Percentiles rank a stretch among this genome's conserved stretches.
These are phyloP conservation scores for Moricandia moricandioides DNA, from an alignment of 345 rosid species.

Conservation along the genomic window DNA sequence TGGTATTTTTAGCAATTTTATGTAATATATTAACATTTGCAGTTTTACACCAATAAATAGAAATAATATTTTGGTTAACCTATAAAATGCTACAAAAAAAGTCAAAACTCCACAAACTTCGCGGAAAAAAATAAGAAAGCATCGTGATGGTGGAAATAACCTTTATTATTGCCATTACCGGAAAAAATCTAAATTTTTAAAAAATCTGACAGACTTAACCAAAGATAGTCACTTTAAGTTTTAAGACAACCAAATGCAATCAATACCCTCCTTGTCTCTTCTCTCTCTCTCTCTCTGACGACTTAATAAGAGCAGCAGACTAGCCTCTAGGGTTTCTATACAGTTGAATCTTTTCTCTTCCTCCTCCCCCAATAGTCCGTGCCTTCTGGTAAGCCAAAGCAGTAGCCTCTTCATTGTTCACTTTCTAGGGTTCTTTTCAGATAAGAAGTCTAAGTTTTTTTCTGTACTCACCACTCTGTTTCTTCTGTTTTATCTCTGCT, in stretches of 20 bases:
- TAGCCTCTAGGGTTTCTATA: conserved; percentile 40
- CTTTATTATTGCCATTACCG: neutral
- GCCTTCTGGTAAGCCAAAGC: conserved; percentile 25
- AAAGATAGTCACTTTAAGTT: conserved; percentile 14
- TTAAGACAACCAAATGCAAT: neutral
- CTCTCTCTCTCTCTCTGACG: conserved; percentile 28
- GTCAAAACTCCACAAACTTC: conserved; percentile 32
- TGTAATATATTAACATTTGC: too few species aligned
- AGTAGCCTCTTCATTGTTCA: neutral
- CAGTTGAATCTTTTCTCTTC: conserved; percentile 39
- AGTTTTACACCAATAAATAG: too few species aligned
- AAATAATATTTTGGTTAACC: too few species aligned
- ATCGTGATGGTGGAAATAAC: conserved; percentile 14
- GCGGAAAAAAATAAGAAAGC: conserved; percentile 16
- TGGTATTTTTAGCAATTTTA: too few species aligned
- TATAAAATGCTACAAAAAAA: conserved; percentile 10
- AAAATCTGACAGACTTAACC: conserved; percentile 20
- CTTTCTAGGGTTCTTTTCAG: neutral
- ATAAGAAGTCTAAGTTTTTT: neutral
- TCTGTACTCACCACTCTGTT: too few species aligned
- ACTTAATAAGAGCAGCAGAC: conserved; percentile 20
- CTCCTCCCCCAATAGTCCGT: neutral
- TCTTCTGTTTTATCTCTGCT: too few species aligned
- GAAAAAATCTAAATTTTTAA: conserved; percentile 26
- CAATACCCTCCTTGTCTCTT: neutral